These are phyloP conservation scores for Starmerella geochares DNA, from an alignment of 805 yeast genomes.

Conservation along the genomic window DNA sequence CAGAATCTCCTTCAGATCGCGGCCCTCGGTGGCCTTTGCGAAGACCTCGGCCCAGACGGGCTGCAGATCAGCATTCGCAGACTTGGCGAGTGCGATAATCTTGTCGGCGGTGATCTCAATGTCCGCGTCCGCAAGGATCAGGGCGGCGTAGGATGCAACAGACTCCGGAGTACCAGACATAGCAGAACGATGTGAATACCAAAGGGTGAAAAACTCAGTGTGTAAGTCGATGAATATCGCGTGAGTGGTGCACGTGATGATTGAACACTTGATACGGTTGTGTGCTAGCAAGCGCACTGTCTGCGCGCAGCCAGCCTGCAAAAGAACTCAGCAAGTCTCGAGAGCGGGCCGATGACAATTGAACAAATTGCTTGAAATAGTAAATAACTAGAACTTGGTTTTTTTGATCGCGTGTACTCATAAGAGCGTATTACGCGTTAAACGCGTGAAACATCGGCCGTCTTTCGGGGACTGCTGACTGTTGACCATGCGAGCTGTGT, in stretches of 20 bases:
- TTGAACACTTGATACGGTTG: too few relatives aligned
- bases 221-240: neutral
- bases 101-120: conserved; percentile 74
- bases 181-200: conserved; percentile 24
- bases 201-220: conserved; percentile 7
- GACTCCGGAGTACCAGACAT: conserved; percentile 71
- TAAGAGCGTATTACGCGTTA: neutral
- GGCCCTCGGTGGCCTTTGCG: conserved; percentile 80
- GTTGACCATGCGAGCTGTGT: too few relatives aligned
- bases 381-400: too few relatives aligned
- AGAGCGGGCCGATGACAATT: too few relatives aligned
- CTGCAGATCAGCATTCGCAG: conserved; percentile 54
- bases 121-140: conserved; percentile 87
- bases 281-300: too few relatives aligned
- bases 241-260: conserved; percentile 9
- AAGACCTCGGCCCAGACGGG: conserved; percentile 69
- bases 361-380: too few relatives aligned
- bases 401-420: too few relatives aligned
- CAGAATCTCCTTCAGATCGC: conserved; percentile 68
- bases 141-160: conserved; percentile 87
- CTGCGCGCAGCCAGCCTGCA: too few relatives aligned
- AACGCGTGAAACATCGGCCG: too few relatives aligned
- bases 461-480: too few relatives aligned
- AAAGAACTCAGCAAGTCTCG: too few relatives aligned
- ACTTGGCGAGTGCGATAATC: conserved; percentile 58